phyloP scores from a whole-genome alignment of 495 filamentous ascomycete species.

The Talaromyces liani region DNA sequence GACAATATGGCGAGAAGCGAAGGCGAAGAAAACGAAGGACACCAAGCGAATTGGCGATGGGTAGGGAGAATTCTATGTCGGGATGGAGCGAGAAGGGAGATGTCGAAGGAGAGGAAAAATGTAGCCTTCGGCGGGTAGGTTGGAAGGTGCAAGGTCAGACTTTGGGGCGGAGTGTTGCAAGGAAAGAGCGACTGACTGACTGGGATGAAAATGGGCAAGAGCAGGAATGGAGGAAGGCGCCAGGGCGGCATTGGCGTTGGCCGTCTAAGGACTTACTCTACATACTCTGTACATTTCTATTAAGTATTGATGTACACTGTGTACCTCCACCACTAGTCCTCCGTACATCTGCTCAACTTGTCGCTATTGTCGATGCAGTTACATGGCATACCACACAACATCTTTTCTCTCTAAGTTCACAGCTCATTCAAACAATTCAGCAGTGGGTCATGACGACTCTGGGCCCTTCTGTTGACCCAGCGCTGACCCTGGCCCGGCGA shows the following conservation, averaged over 20 bases:
- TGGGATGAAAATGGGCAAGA: constrained; percentile 17
- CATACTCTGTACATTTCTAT: neutral
- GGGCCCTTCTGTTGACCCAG: neutral
- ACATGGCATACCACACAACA: neutral
- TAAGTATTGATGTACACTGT: neutral
- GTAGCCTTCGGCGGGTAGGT: neutral
- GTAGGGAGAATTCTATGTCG: neutral
- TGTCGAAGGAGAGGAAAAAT: constrained; percentile 18
- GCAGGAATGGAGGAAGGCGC: constrained; percentile 6
- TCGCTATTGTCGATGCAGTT: neutral
- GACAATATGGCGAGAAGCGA: constrained; percentile 10
- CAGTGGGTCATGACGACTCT: neutral
- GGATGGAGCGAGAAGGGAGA: neutral
- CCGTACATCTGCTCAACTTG: neutral
- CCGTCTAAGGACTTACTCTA: neutral
- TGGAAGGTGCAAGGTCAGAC: neutral
- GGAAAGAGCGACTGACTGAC: neutral
- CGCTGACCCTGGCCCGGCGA: neutral
- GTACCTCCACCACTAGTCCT: neutral
- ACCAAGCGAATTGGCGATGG: neutral
- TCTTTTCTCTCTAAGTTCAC: neutral
- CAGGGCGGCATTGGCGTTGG: neutral
- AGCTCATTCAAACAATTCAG: neutral
- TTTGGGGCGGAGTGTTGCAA: neutral
- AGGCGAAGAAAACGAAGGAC: constrained; percentile 12